phyloP scores from a whole-genome alignment of 148 eudicot genomes.

The Chenopodium quinoa region DNA sequence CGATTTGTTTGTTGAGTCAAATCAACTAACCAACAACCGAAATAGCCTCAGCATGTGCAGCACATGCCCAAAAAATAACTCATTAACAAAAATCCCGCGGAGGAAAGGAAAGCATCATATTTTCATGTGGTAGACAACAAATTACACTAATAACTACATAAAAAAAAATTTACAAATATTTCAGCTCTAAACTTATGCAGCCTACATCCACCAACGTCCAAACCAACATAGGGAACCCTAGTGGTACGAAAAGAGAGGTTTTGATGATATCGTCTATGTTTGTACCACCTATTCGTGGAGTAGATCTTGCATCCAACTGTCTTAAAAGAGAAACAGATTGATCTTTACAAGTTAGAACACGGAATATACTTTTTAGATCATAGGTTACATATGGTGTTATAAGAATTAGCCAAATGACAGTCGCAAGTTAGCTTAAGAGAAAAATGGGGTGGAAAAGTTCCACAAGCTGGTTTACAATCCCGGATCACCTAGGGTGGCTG shows the following conservation, averaged over 20 bases:
- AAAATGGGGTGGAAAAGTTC: not conserved
- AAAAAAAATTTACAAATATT: not conserved
- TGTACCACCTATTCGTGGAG: too few relatives aligned
- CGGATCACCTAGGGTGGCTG: not conserved
- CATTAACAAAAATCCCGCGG: not conserved
- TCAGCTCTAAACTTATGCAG: not conserved
- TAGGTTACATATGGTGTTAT: not conserved
- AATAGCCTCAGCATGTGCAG: not conserved
- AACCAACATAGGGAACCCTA: not conserved
- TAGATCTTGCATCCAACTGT: too few relatives aligned
- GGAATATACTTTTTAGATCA: not conserved
- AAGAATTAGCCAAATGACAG: not conserved
- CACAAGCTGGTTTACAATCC: not conserved
- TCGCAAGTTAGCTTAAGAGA: not conserved
- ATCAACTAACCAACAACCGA: too few relatives aligned
- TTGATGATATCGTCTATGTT: too few relatives aligned
- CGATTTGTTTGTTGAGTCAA: too few relatives aligned
- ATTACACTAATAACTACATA: not conserved
- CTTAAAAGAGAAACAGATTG: too few relatives aligned
- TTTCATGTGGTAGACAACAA: not conserved
- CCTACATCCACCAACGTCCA: slow-evolving; percentile 10
- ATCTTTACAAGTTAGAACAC: not conserved
- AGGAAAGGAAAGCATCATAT: not conserved
- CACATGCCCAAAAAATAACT: not conserved
- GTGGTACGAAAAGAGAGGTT: too few relatives aligned